Evolutionary conservation across 2,329 filamentous ascomycete genomes (phyloP).

Genomic region (Colletotrichum simmondsii): DNA sequence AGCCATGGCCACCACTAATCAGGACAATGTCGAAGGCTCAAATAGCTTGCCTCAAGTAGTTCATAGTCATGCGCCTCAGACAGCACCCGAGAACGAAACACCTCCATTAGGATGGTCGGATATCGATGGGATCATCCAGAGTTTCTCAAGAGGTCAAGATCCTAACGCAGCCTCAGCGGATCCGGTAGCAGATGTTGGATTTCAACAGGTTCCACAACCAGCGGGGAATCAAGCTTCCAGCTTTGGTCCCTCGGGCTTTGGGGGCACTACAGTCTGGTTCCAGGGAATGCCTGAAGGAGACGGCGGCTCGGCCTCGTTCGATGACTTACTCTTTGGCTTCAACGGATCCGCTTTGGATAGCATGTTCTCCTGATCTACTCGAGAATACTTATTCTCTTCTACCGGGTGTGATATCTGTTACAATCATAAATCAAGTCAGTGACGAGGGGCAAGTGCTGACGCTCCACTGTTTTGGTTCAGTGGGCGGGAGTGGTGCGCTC

Average conservation of each 20-base stretch:
- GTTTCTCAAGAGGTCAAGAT: slow-evolving; percentile 42
- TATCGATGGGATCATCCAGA: slow-evolving; percentile 50
- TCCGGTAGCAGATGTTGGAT: neutral
- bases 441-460: no score
- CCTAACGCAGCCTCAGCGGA: slow-evolving; percentile 4
- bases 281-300: slow-evolving; percentile 15
- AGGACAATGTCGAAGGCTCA: neutral
- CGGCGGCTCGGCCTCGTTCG: slow-evolving; percentile 35
- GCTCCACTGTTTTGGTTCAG: neutral
- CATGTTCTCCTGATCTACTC: slow-evolving; percentile 29
- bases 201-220: neutral
- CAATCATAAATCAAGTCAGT: neutral
- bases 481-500: neutral
- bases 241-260: neutral
- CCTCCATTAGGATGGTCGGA: slow-evolving; percentile 42
- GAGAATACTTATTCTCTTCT: neutral
- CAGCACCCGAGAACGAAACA: neutral
- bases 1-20: neutral
- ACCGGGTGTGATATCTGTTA: no score
- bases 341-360: slow-evolving; percentile 43
- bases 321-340: slow-evolving; percentile 46
- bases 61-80: neutral
- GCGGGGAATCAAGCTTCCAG: neutral
- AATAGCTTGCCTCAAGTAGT: neutral
- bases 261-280: neutral